Base-by-base conservation (phyloP, 2,329 filamentous ascomycete genomes). In the Arthrobotrys megalospora region DNA sequence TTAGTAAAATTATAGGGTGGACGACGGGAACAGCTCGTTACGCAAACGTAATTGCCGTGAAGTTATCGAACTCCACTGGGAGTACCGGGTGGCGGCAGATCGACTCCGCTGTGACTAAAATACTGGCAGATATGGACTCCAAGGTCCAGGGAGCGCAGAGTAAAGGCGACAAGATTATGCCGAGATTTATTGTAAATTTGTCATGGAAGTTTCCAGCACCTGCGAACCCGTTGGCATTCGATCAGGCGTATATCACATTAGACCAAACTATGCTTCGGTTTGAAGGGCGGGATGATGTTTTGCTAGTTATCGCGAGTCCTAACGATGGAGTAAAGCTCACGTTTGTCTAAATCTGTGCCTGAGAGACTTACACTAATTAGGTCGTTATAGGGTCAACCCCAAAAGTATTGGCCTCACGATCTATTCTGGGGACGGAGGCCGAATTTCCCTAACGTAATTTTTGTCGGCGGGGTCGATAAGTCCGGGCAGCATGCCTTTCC, bases 1-100 rank as follows among this genome's bases (percentile, higher is more conserved):
- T 64, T n/a, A 64, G 60, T 28, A 21, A 43, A 14, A 28, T 64
- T 6, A 47, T 64, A 21, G 60, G 60, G 3, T 32, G 21, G 36
- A 45, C 6, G 1, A 24, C 43, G 3, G 60, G 60, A 47, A 64
- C 60, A 41, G 60, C 60, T 7, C 36, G n/a, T 2, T 45, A 64
- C 8, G 36, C 60, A 0, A 43, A 64, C n/a, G 8, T 47, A 11
- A 64, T 64, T 21, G 34, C 60, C 4, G 60, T 64, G 3, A 64
- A 21, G 24, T 12, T 64, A 28, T 28, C 24, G 2, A 28, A 28
- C 24, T 28, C 24, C 5, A 5, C 24, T 28, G 24, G 24, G 5
- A 28, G 5, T 2, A 28, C 24, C 24, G 24, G 24, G 24, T 28
- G 24, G 24, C 24, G 5, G 24, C 24, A 28, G 24, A 28, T 28